Evolutionary conservation across 2,329 filamentous ascomycete genomes (phyloP), one percentile per base, ranked within the genome.

Genomic region (Macroventuria anomochaeta): DNA sequence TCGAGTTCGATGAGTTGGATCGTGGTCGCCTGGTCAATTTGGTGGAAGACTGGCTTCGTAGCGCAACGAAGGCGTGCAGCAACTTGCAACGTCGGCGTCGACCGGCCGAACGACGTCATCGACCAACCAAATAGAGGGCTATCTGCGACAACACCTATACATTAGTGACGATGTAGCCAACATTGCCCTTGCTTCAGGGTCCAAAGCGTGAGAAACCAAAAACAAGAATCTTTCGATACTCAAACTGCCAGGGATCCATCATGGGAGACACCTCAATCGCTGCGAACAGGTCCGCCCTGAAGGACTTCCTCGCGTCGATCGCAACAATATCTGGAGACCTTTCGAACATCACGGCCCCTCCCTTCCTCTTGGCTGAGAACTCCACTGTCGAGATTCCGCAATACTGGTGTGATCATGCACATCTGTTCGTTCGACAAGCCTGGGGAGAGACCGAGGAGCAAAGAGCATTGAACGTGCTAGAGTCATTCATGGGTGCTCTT

Each of bases 401-500:
- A 18, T 80, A 79, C 57, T 79, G 76, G 76, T 77, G 76, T 23
- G 76, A 79, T 38, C 74, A 78, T 54, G 77, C 77, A 2, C 68
- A 73, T 7, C 64, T 82, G 0, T 81, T 82, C 59, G 67, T 77
- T 23, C 75, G 76, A 3, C 78, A 80, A 5, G 77, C 79, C 0
- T 59, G 66, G 8, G 77, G 77, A 55, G 43, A 66, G 10, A 72
- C 75, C 28, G 69, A 76, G 0, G 74, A 75, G 18, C 67, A 72
- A 25, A 68, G 80, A 8, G 74, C 77, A 5, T 64, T 82, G 7
- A 71, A 78, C 7, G 77, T 82, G 0, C 67, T 81, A 13, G 80
- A 80, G 58, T 81, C 79, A 71, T 82, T 81, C 56, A 67, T 82
- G 20, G 73, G 75, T 13, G 77, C 75, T 21, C 63, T 81, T 17